phyloP scores from a whole-genome alignment of 73 alveolate genomes.

The Paramecium caudatum region DNA sequence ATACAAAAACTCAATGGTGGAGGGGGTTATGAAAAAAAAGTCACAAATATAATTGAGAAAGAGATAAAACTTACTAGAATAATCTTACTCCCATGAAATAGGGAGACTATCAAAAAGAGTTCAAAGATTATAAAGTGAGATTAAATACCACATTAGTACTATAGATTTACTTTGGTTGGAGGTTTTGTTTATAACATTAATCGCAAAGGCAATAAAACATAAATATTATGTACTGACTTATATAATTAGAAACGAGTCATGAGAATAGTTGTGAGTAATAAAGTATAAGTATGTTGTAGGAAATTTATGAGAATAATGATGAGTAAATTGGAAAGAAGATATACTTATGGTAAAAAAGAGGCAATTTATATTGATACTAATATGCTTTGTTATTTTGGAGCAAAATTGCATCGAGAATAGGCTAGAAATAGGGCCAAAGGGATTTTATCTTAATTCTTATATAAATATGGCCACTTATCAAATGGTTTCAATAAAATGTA shows the following conservation, averaged over 20 bases:
- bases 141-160: neutral
- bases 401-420: neutral
- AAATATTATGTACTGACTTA: slow-evolving; percentile 8
- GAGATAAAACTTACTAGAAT: neutral
- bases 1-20: neutral
- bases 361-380: neutral
- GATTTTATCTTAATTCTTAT: neutral
- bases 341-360: neutral
- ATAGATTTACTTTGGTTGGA: slow-evolving; percentile 46
- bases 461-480: neutral
- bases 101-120: slow-evolving; percentile 42
- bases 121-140: slow-evolving; percentile 40
- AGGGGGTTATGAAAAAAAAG: neutral
- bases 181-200: neutral
- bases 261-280: slow-evolving; percentile 57
- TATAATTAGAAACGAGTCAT: slow-evolving; percentile 50
- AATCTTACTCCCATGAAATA: neutral
- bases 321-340: neutral
- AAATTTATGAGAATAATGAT: slow-evolving; percentile 54
- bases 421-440: neutral
- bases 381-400: neutral
- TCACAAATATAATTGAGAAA: neutral
- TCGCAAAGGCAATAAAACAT: slow-evolving; percentile 11
- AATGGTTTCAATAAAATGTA: slow-evolving; percentile 49
- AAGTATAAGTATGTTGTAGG: slow-evolving; percentile 58